These are phyloP conservation scores for Aquilaria malaccensis DNA, from an alignment of 345 rosid genomes.

Conservation along the genomic window DNA sequence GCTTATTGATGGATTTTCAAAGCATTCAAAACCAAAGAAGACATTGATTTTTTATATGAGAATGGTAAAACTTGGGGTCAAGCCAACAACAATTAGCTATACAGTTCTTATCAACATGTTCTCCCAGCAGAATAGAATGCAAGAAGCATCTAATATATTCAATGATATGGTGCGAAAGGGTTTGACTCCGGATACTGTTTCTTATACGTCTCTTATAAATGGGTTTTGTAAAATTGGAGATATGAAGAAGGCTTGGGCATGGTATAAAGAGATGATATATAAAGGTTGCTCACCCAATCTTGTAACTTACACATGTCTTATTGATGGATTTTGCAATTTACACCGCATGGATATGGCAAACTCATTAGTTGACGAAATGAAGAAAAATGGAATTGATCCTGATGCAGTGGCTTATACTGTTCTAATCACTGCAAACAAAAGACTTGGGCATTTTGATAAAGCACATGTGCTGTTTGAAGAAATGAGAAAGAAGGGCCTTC, in stretches of 20 bases:
- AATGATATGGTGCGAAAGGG: constrained; percentile 32
- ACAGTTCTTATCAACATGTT: constrained; percentile 41
- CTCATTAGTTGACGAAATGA: constrained; percentile 36
- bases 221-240: constrained; percentile 39
- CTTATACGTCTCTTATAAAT: constrained; percentile 36
- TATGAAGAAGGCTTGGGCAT: constrained; percentile 31
- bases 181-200: constrained; percentile 30
- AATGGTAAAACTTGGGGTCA: constrained; percentile 37
- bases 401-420: constrained; percentile 38
- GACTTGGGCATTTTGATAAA: constrained; percentile 20
- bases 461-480: constrained; percentile 31
- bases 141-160: constrained; percentile 30
- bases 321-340: constrained; percentile 38
- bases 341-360: constrained; percentile 36
- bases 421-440: constrained; percentile 31
- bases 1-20: constrained; percentile 40
- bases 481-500: constrained; percentile 33
- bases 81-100: constrained; percentile 27
- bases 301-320: constrained; percentile 41
- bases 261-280: constrained; percentile 25
- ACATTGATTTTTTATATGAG: constrained; percentile 29
- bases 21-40: constrained; percentile 23
- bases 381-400: constrained; percentile 21
- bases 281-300: constrained; percentile 30
- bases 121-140: constrained; percentile 15